Evolutionary conservation across 106 monocot species (phyloP).

Genomic region (Allium fistulosum): DNA sequence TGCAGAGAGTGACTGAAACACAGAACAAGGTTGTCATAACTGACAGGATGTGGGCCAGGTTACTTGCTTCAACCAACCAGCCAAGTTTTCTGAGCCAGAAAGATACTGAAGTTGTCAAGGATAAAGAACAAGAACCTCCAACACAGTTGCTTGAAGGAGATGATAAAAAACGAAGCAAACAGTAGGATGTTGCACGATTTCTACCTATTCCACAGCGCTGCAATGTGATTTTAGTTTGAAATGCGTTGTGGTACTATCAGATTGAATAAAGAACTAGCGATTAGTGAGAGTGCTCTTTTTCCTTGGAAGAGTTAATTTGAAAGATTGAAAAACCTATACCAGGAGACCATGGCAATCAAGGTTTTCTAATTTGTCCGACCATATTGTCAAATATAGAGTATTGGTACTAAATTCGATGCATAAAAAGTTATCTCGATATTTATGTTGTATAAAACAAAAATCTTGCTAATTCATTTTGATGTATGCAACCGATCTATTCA

Average conservation of each 20-base stretch:
- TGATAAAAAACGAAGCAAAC: neutral
- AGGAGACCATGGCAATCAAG: neutral
- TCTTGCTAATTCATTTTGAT: no score
- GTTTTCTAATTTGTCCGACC: neutral
- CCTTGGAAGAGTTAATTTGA: neutral
- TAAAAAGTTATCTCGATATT: no score
- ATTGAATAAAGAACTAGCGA: neutral
- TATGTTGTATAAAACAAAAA: no score
- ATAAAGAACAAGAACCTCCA: conserved; percentile 1
- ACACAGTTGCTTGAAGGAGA: conserved; percentile 12
- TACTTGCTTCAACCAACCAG: conserved; percentile 65
- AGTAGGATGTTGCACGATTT: no score
- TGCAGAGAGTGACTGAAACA: conserved; percentile 49
- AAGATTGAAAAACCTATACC: neutral
- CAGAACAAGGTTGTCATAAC: conserved; percentile 66
- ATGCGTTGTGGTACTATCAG: no score
- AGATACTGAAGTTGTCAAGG: conserved; percentile 21
- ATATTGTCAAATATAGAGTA: no score
- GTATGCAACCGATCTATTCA: no score
- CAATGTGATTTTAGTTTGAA: no score
- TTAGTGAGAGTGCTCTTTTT: neutral
- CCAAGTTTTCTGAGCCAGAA: conserved; percentile 43
- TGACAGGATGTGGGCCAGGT: conserved; percentile 73
- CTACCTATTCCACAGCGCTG: no score
- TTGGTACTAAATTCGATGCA: no score